phyloP scores from a whole-genome alignment of 495 filamentous ascomycete species.

The Usnea hakonensis region DNA sequence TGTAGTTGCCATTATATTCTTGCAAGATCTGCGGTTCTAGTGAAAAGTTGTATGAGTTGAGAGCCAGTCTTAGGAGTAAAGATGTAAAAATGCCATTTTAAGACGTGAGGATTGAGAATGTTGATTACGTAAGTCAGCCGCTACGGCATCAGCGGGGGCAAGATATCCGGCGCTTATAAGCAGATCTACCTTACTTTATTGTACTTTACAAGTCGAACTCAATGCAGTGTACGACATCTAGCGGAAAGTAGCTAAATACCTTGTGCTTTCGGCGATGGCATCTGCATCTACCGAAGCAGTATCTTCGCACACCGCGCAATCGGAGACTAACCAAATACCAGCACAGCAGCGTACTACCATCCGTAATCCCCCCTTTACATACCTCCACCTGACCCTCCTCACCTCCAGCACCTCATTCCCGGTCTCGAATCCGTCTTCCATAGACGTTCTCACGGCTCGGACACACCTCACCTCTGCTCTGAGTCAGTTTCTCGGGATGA shows the following conservation, averaged over 20 bases:
- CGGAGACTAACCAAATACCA: background rate
- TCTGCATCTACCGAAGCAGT: background rate
- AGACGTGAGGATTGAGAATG: background rate
- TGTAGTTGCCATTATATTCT: constrained; percentile 16
- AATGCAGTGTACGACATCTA: background rate
- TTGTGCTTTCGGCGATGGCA: background rate
- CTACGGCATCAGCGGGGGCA: background rate
- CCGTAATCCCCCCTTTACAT: constrained; percentile 45
- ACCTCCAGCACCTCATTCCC: constrained; percentile 24
- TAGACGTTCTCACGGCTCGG: constrained; percentile 69
- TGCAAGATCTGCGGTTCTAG: background rate
- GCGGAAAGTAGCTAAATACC: background rate
- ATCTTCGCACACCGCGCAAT: background rate
- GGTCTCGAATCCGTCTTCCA: constrained; percentile 24
- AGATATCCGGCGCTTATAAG: background rate
- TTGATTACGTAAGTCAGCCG: no score
- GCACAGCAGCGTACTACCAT: constrained; percentile 28
- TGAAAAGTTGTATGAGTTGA: background rate
- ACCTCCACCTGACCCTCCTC: constrained; percentile 23
- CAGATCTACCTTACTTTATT: no score
- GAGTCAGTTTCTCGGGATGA: constrained; percentile 69
- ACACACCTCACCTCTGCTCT: constrained; percentile 66
- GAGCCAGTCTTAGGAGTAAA: background rate
- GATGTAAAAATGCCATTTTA: background rate
- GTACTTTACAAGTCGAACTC: no score